Percentiles rank a stretch among this genome's conserved stretches.
These are phyloP conservation scores for Cutaneotrichosporon sp. DNA, from an alignment of 1,284 basidiomycete genomes.

Conservation along the genomic window DNA sequence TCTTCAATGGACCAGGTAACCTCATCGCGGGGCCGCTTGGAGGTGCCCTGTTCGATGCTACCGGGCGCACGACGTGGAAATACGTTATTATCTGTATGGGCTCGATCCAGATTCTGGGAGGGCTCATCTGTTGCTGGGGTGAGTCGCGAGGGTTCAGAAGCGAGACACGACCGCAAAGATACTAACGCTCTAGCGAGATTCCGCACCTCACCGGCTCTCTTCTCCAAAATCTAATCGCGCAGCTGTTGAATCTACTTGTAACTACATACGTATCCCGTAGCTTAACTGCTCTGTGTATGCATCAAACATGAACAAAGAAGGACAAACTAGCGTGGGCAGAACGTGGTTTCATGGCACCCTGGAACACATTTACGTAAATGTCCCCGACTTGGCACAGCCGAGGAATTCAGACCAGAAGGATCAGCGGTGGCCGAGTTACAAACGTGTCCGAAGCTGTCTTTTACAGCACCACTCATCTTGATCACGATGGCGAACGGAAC, in stretches of 20 bases:
- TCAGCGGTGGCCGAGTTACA: too few species aligned
- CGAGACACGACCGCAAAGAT: neutral
- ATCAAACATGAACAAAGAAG: neutral
- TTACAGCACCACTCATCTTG: neutral
- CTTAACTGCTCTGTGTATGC: neutral
- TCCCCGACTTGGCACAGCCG: too few species aligned
- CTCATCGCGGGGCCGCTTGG: slow-evolving; percentile 11
- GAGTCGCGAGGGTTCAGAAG: neutral
- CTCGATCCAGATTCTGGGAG: slow-evolving; percentile 7
- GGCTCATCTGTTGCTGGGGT: slow-evolving; percentile 14
- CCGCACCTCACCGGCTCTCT: slow-evolving; percentile 3
- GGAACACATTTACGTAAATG: too few species aligned
- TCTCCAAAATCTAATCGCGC: slow-evolving; percentile 4
- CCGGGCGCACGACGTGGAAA: slow-evolving; percentile 5
- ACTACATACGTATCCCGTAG: neutral
- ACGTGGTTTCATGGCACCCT: neutral
- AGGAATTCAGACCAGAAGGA: too few species aligned
- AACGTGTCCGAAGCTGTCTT: neutral
- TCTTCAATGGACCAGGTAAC: slow-evolving; percentile 15
- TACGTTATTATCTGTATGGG: slow-evolving; percentile 10
- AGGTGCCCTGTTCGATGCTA: slow-evolving; percentile 13
- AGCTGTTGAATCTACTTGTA: neutral
- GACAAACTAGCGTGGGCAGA: too few species aligned
- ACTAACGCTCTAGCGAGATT: slow-evolving; percentile 12
- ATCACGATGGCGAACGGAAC: slow-evolving; percentile 3